Evolutionary conservation across 1,139 yeast genomes (phyloP), one percentile per base, ranked within the genome.

Genomic region (Suhomyces wounanorum): DNA sequence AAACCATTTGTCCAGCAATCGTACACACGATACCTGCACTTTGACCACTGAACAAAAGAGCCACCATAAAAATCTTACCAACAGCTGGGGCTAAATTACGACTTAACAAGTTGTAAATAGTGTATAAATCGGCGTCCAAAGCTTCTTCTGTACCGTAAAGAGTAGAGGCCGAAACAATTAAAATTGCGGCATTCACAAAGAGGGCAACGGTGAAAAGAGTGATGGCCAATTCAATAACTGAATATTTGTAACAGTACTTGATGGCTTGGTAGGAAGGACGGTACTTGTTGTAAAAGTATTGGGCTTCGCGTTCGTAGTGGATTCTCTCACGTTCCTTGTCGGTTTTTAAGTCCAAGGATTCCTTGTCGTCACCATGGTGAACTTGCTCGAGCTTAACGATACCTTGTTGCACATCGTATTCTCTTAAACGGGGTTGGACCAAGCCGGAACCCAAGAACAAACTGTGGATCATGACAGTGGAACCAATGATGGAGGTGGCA

Each of bases 1-100:
- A 83, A 10, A 87, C 87, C 66, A 87, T 84, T 67, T 87, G 92
- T 1, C 94, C 94, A 1, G 92, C 85, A 78, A 87, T 78, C 1
- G 95, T 87, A 65, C 94, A 87, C 1, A 87, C 90, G 18, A 87
- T 84, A 28, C 94, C 94, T 0, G 94, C 94, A 58, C 89, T 84
- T 60, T 87, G 89, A 16, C 94, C 92, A 3, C 91, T 84, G 57
- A 86, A 86, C 44, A 87, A 69, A 76, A 87, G 77, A 0, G 92
- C 90, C 50, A 87, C 70, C 10, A 89, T 90, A 69, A 87, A 87
- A 1, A 87, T 75, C 1, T 86, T 70, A 7, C 94, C 95, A 0
- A 91, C 92, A 21, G 83, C 78, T 21, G 86, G 83, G 0, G 90
- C 84, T 48, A 87, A 73, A 55, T 84, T 83, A 10, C 68, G 64